Conservation (phyloP, 345 rosid genomes). For the Hirschfeldia incana region DNA sequence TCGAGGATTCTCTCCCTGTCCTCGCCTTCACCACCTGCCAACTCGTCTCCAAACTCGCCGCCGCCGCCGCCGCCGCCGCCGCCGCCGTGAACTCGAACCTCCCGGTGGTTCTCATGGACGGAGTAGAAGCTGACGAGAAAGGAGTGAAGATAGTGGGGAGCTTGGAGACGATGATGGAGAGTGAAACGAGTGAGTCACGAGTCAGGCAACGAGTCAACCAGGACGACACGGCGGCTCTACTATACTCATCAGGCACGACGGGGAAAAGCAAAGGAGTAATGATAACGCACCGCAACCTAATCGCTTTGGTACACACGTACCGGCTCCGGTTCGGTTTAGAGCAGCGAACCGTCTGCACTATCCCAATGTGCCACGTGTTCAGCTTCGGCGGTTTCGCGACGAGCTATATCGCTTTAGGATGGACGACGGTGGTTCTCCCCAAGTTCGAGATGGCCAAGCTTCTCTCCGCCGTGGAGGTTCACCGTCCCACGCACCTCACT, state of each 20-base stretch:
- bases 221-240: slow-evolving; percentile 78
- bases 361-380: slow-evolving; percentile 90
- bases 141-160: slow-evolving; percentile 45
- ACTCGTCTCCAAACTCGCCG: slow-evolving; percentile 59
- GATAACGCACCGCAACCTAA: slow-evolving; percentile 67
- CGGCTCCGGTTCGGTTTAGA: slow-evolving; percentile 44
- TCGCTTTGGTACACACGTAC: slow-evolving; percentile 58
- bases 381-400: slow-evolving; percentile 70
- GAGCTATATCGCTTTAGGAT: slow-evolving; percentile 50
- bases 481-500: slow-evolving; percentile 59
- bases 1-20: slow-evolving; percentile 56
- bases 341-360: slow-evolving; percentile 67
- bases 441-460: not conserved
- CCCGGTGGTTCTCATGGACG: slow-evolving; percentile 58
- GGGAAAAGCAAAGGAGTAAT: slow-evolving; percentile 89
- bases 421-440: not conserved
- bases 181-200: slow-evolving; percentile 32
- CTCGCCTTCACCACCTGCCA: slow-evolving; percentile 63
- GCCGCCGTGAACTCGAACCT: slow-evolving; percentile 28
- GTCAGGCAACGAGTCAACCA: slow-evolving; percentile 61
- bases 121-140: not conserved
- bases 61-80: slow-evolving; percentile 6
- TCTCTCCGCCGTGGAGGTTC: slow-evolving; percentile 26
- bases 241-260: slow-evolving; percentile 93
- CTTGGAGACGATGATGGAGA: slow-evolving; percentile 50